A percentile compares a stretch with the other conserved stretches of the same genome.
These are phyloP conservation scores for Arabidopsis suecica DNA, from an alignment of 345 rosid genomes.

Conservation along the genomic window DNA sequence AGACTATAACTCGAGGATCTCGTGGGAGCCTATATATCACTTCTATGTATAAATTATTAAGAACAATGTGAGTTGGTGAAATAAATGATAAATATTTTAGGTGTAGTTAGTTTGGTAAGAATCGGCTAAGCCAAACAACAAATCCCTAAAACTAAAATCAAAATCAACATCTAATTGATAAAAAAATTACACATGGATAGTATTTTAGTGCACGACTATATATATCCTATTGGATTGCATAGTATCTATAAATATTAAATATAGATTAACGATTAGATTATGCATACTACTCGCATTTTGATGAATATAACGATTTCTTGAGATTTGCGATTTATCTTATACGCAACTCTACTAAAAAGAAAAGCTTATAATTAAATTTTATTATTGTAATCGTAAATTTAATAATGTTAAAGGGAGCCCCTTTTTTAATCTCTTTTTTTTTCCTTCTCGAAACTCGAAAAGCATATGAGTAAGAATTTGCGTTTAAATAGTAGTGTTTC, in stretches of 20 bases:
- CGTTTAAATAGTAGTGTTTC: not conserved
- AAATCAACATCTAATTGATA: not conserved
- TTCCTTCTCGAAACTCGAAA: slow-evolving; percentile 5
- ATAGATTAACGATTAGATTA: not conserved
- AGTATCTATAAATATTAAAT: not conserved
- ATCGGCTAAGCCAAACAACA: not conserved
- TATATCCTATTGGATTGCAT: not conserved
- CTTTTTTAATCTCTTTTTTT: not conserved
- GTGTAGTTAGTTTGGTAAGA: not conserved
- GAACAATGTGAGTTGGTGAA: too few species aligned
- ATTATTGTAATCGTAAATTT: not conserved
- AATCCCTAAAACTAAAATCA: not conserved
- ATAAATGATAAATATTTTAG: not conserved
- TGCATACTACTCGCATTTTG: not conserved
- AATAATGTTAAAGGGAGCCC: not conserved
- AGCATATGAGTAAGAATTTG: not conserved
- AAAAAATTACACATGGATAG: not conserved
- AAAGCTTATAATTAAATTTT: not conserved
- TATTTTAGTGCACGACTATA: not conserved
- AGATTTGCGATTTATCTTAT: not conserved
- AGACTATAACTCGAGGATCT: too few species aligned
- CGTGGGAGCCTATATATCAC: too few species aligned
- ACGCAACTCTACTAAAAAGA: not conserved
- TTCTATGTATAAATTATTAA: too few species aligned
- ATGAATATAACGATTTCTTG: slow-evolving; percentile 22